Evolutionary conservation across 164 flowering plant genomes (phyloP), one percentile per base, ranked within the genome.

Genomic region (Litsea cubeba): DNA sequence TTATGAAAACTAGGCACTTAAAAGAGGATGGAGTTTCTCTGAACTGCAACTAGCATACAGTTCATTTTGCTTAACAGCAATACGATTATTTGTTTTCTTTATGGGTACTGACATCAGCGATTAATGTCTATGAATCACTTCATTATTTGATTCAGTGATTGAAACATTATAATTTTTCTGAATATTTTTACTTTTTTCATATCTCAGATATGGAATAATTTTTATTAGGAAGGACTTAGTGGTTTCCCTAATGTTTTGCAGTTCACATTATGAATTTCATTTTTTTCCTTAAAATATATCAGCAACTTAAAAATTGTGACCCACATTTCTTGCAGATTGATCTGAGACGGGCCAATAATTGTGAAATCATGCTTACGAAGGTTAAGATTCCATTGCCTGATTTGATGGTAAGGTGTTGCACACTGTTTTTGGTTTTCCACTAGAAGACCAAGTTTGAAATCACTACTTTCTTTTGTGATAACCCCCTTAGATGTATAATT

Each of bases 281-380:
- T 40, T 40, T 40, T 40, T 40, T 5, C 46, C 35, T 30, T 6
- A 40, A 40, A 40, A 8, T 0, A 40, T 40, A 40, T 40, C 46
- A 8, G 46, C 57, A n/a, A 58, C 62, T 17, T 58, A 58, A 17
- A 58, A 40, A 40, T 40, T 40, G 46, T 40, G 11, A 40, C 46
- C 46, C 3, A 35, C 78, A 67, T 25, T 75, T 80, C 62, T 76
- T 87, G 90, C 94, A 95, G 99, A 85, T 95, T 83, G 98, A 95
- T 60, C 87, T 87, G 14, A 82, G 93, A 77, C 83, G 98, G 72
- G 97, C 99, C 65, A 84, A 93, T 80, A 95, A 95, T 72, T 93
- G 98, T 86, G 99, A 95, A 82, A 95, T 95, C 60, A 95, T 95
- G 99, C 97, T 95, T 77, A 74, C 98, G 70, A 95, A 93, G 83